These are phyloP conservation scores for Pelargonium australe DNA, from an alignment of 441 rosid genomes.

Conservation along the genomic window DNA sequence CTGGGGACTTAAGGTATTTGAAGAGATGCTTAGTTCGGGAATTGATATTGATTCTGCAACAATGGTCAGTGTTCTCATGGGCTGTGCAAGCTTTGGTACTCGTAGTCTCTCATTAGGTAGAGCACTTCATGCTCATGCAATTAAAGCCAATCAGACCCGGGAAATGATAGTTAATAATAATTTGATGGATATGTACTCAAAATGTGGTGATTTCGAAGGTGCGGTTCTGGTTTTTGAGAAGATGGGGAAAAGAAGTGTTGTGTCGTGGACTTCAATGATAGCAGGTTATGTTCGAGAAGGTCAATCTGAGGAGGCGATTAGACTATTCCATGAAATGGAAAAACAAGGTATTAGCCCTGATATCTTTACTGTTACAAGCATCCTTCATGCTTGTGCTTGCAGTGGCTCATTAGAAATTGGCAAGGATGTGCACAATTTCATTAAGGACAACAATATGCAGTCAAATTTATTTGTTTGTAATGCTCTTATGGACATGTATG, in stretches of 20 bases:
- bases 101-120: slow-evolving; percentile 30
- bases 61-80: slow-evolving; percentile 41
- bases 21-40: slow-evolving; percentile 38
- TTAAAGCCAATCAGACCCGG: slow-evolving; percentile 32
- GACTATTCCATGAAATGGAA: slow-evolving; percentile 46
- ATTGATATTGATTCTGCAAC: slow-evolving; percentile 46
- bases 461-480: slow-evolving; percentile 48
- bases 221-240: slow-evolving; percentile 41
- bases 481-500: slow-evolving; percentile 71
- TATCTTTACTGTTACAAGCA: slow-evolving; percentile 39
- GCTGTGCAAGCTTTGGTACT: slow-evolving; percentile 38
- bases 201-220: slow-evolving; percentile 42
- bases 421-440: slow-evolving; percentile 46
- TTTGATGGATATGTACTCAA: slow-evolving; percentile 60
- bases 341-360: slow-evolving; percentile 48
- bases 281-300: slow-evolving; percentile 63
- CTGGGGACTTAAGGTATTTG: slow-evolving; percentile 36
- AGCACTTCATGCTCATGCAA: slow-evolving; percentile 44
- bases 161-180: slow-evolving; percentile 41
- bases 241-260: slow-evolving; percentile 46
- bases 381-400: slow-evolving; percentile 62
- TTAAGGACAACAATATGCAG: slow-evolving; percentile 39
- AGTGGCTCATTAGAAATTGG: slow-evolving; percentile 48
- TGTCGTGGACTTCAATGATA: slow-evolving; percentile 66
- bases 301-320: slow-evolving; percentile 42